phyloP scores from a whole-genome alignment of 306 rosid species.

The Quillaja saponaria region DNA sequence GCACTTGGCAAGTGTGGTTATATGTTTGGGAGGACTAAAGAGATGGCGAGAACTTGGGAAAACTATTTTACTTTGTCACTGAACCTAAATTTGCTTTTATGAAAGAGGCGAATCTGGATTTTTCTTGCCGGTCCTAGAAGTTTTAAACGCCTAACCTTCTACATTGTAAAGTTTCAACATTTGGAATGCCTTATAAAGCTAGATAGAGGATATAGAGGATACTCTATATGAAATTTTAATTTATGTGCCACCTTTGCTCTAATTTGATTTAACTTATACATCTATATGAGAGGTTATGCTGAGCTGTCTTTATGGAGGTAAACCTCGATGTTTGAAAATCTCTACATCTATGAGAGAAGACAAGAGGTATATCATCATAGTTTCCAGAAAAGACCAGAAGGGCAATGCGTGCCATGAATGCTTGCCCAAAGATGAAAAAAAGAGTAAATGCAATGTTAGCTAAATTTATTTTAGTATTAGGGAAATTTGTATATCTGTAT shows the following conservation, averaged over 20 bases:
- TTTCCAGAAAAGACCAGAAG: not conserved
- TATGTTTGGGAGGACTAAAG: too few species aligned
- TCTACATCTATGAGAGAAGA: too few species aligned
- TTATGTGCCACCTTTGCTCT: not conserved
- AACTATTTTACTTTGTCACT: too few species aligned
- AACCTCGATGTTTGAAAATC: not conserved
- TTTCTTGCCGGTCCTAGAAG: too few species aligned
- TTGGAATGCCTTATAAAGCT: slow-evolving; percentile 9
- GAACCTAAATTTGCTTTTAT: too few species aligned
- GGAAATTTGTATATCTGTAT: not conserved
- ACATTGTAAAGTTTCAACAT: not conserved
- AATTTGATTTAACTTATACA: not conserved
- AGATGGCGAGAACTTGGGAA: too few species aligned
- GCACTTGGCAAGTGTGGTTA: too few species aligned
- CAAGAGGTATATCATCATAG: not conserved
- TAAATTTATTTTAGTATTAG: not conserved
- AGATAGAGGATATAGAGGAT: not conserved
- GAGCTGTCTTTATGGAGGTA: not conserved
- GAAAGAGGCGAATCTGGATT: too few species aligned
- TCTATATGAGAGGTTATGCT: not conserved
- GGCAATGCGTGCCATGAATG: not conserved
- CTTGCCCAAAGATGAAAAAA: not conserved
- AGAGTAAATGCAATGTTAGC: not conserved
- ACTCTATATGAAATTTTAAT: too few species aligned
- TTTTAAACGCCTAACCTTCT: not conserved